Percentiles rank a stretch among this genome's conserved stretches.
Conservation (phyloP, 345 rosid genomes). For the Noccaea bulbosa region DNA sequence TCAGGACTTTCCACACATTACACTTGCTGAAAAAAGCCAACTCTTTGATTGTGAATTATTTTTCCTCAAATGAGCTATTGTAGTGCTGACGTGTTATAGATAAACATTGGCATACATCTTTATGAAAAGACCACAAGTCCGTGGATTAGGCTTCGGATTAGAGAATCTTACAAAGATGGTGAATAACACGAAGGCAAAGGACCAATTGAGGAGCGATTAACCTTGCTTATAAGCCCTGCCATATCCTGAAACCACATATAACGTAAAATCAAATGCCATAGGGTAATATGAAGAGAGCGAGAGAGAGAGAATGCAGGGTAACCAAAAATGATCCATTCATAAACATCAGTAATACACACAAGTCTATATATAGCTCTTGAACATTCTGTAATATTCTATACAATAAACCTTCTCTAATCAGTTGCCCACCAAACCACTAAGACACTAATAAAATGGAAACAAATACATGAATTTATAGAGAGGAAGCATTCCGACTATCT, state of each 20-base stretch:
- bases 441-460: constrained; percentile 13
- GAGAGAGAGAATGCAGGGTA: background rate
- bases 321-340: constrained; percentile 8
- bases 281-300: background rate
- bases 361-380: constrained; percentile 24
- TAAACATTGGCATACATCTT: background rate
- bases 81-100: background rate
- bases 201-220: constrained; percentile 96
- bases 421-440: constrained; percentile 22
- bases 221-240: constrained; percentile 99
- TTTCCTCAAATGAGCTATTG: background rate
- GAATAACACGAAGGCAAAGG: constrained; percentile 95
- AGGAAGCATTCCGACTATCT: background rate
- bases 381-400: constrained; percentile 6
- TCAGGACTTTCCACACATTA: constrained; percentile 9
- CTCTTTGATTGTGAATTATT: background rate
- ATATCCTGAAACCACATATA: constrained; percentile 69
- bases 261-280: constrained; percentile 31
- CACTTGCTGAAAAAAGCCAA: background rate
- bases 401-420: constrained; percentile 13
- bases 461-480: background rate
- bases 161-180: constrained; percentile 78
- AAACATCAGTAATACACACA: background rate
- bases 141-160: constrained; percentile 12
- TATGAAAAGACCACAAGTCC: background rate